Percentiles rank a stretch among this genome's conserved stretches.
Conservation (phyloP, 768 basidiomycete genomes). For the Lactarius hatsudake region DNA sequence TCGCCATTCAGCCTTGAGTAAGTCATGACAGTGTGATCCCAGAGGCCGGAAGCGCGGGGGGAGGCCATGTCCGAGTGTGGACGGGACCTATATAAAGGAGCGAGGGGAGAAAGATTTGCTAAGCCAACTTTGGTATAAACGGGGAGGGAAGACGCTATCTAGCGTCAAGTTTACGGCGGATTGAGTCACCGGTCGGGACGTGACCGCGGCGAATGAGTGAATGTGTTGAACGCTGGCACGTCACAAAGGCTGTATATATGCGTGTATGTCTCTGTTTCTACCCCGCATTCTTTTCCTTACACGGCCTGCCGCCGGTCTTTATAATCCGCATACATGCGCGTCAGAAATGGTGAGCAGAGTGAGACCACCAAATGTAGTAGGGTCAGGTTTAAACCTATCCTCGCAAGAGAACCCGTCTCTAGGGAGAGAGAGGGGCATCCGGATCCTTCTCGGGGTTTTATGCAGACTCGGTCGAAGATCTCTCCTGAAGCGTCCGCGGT, state of each 20-base stretch:
- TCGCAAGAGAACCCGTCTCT: too few species aligned
- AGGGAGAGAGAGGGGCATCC: too few species aligned
- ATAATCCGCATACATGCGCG: too few species aligned
- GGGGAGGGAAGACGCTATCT: not conserved
- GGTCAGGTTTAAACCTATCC: too few species aligned
- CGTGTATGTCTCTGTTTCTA: not conserved
- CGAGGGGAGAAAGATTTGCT: not conserved
- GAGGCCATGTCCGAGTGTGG: conserved; percentile 30
- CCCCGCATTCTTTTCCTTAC: too few species aligned
- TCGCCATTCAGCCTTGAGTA: conserved; percentile 37
- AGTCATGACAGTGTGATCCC: conserved; percentile 40
- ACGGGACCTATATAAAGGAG: conserved; percentile 11
- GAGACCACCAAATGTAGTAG: too few species aligned
- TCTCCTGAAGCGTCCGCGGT: too few species aligned
- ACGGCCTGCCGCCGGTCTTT: too few species aligned
- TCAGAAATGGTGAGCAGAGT: too few species aligned
- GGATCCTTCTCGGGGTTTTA: too few species aligned
- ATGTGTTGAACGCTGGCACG: not conserved
- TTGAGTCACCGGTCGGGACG: not conserved
- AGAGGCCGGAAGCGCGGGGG: conserved; percentile 50
- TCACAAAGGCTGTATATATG: not conserved
- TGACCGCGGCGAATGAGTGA: not conserved
- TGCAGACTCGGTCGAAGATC: too few species aligned
- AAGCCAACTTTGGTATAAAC: conserved; percentile 2
- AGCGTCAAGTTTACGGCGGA: not conserved